Conservation (phyloP, 352 stramenopile species). For the Globisporangium perplexum region DNA sequence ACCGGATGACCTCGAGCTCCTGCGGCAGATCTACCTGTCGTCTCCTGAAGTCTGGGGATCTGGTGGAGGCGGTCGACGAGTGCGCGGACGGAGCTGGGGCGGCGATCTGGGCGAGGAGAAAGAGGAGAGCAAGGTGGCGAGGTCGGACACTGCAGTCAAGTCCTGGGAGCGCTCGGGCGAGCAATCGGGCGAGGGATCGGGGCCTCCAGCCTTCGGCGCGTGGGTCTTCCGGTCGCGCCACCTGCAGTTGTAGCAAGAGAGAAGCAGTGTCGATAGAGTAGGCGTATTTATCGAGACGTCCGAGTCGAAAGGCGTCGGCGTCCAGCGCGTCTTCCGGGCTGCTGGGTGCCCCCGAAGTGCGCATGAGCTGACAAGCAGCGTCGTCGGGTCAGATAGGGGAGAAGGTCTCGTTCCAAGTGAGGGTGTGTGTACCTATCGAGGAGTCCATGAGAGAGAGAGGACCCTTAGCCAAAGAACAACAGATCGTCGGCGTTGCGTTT, state of each 20-base stretch:
- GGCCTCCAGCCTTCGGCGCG: not conserved
- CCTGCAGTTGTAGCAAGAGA: conserved; percentile 4
- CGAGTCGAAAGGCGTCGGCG: too few relatives aligned
- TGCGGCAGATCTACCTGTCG: conserved; percentile 36
- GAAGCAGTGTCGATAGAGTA: too few relatives aligned
- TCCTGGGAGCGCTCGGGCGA: not conserved
- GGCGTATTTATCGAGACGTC: not conserved
- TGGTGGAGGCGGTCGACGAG: not conserved
- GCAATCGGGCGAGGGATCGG: not conserved
- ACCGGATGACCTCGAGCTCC: conserved; percentile 32
- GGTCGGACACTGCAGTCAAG: not conserved
- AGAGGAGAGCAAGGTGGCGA: conserved; percentile 1
- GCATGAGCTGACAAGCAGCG: not conserved
- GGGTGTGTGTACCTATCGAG: not conserved
- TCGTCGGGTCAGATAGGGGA: not conserved
- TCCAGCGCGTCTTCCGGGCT: too few relatives aligned
- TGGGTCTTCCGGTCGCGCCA: conserved; percentile 8
- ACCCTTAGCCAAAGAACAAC: too few relatives aligned
- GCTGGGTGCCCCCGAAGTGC: too few relatives aligned
- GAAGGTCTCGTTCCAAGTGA: not conserved
- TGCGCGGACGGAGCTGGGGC: too few relatives aligned
- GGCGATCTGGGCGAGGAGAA: not conserved
- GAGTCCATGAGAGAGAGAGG: not conserved
- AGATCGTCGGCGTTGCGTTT: not conserved
- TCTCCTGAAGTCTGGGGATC: conserved; percentile 12